A percentile compares a stretch with the other conserved stretches of the same genome.
Conservation (phyloP, 1,284 basidiomycete species). For the Kalmanozyma brasiliensis region DNA sequence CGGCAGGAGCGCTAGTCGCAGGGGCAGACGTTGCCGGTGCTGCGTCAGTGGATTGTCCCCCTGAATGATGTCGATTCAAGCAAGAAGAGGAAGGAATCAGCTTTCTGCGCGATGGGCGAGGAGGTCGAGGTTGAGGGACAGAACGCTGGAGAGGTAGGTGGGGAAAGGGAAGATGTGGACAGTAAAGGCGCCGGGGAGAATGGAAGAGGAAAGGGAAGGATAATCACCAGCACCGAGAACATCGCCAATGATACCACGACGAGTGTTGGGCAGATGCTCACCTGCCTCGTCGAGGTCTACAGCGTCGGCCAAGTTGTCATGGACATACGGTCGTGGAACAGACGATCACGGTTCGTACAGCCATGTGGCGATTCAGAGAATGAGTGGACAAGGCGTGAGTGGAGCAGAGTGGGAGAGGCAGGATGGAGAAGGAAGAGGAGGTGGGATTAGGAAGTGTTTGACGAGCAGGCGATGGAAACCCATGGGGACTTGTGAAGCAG, state of each 20-base stretch:
- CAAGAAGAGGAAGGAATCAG: constrained; percentile 5
- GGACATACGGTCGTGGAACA: no score
- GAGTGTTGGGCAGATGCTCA: constrained; percentile 18
- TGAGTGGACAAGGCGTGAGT: background rate
- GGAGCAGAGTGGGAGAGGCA: background rate
- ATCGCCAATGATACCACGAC: constrained; percentile 43
- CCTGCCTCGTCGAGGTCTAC: constrained; percentile 21
- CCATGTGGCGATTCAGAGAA: no score
- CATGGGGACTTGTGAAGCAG: constrained; percentile 3
- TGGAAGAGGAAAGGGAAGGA: constrained; percentile 8
- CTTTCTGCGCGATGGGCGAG: no score
- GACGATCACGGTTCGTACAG: no score
- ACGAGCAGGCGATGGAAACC: background rate
- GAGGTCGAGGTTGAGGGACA: no score
- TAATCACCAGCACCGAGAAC: constrained; percentile 50
- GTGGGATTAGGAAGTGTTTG: constrained; percentile 18
- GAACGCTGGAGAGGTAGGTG: no score
- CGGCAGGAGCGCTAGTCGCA: constrained; percentile 12
- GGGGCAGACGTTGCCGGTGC: constrained; percentile 19
- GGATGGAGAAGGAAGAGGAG: background rate
- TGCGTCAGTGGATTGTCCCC: constrained; percentile 14
- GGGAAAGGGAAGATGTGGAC: no score
- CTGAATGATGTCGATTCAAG: background rate
- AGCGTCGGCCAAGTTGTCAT: no score
- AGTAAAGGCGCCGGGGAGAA: background rate